A percentile compares a stretch with the other conserved stretches of the same genome.
phyloP scores from a whole-genome alignment of 768 basidiomycete species.

The Tricholoma hemisulphureum region DNA sequence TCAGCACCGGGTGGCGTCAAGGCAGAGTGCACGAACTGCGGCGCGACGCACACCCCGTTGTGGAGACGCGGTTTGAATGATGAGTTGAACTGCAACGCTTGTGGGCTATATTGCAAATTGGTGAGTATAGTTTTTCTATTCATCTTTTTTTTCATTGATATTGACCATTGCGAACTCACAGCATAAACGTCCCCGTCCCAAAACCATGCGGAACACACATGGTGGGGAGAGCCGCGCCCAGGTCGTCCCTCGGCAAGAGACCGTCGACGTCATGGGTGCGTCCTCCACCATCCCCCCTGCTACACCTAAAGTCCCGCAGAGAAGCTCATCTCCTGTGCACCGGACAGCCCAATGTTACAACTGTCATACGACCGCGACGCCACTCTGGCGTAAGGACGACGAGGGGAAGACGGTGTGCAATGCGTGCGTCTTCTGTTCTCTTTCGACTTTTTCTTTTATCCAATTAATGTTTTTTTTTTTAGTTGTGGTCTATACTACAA shows the following conservation, averaged over 20 bases:
- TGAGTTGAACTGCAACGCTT: slow-evolving; percentile 87
- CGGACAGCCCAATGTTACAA: slow-evolving; percentile 80
- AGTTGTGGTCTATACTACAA: slow-evolving; percentile 87
- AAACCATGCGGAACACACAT: slow-evolving; percentile 79
- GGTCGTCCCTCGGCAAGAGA: slow-evolving; percentile 62
- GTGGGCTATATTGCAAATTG: slow-evolving; percentile 84
- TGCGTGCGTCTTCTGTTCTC: slow-evolving; percentile 59
- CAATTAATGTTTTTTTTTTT: slow-evolving; percentile 5
- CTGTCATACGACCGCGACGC: slow-evolving; percentile 84
- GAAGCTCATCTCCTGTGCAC: slow-evolving; percentile 29
- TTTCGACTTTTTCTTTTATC: slow-evolving; percentile 5
- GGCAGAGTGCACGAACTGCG: slow-evolving; percentile 86
- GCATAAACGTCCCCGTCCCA: slow-evolving; percentile 88
- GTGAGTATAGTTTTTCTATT: slow-evolving; percentile 40
- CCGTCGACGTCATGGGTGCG: slow-evolving; percentile 72
- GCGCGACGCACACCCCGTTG: slow-evolving; percentile 83
- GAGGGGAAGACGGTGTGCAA: slow-evolving; percentile 90
- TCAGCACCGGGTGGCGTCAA: slow-evolving; percentile 60
- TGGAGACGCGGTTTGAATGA: slow-evolving; percentile 87
- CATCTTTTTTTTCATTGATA: background rate
- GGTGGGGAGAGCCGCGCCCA: slow-evolving; percentile 71
- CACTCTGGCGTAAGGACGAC: slow-evolving; percentile 86
- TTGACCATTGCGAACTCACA: slow-evolving; percentile 23
- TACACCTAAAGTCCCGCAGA: slow-evolving; percentile 27
- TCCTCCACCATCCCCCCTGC: slow-evolving; percentile 38